These are phyloP conservation scores for Phanerochaete sordida DNA, from an alignment of 768 basidiomycete genomes.

Conservation along the genomic window DNA sequence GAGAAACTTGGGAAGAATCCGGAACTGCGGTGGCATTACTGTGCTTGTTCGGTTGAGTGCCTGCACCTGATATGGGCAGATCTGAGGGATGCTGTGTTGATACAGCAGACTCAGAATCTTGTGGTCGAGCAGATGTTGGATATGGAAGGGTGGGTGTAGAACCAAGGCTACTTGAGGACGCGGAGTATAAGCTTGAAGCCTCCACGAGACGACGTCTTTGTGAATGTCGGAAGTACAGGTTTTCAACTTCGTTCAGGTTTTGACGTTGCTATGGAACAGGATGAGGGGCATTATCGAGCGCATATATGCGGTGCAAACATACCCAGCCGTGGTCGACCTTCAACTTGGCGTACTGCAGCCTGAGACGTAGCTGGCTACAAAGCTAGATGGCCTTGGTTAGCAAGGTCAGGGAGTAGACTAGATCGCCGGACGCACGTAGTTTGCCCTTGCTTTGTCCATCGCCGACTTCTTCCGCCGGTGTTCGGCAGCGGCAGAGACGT, in stretches of 20 bases:
- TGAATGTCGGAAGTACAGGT: conserved; percentile 75
- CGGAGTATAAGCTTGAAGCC: not conserved
- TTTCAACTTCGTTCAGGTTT: conserved; percentile 78
- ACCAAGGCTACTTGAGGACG: not conserved
- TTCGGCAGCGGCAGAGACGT: not conserved
- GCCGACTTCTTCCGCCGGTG: conserved; percentile 6
- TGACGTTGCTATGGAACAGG: conserved; percentile 58
- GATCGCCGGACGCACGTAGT: conserved; percentile 2
- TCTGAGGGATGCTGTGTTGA: not conserved
- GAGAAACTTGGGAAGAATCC: not conserved
- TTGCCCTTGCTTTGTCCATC: conserved; percentile 9
- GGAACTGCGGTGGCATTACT: not conserved
- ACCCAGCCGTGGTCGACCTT: conserved; percentile 86
- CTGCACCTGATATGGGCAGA: not conserved
- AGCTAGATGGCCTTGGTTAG: conserved; percentile 39
- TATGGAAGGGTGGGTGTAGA: not conserved
- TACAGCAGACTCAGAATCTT: no score
- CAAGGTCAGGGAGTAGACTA: not conserved
- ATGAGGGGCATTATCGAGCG: no score
- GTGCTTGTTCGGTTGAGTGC: not conserved
- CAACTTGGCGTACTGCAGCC: conserved; percentile 71
- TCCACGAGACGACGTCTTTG: conserved; percentile 27
- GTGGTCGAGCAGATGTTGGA: no score
- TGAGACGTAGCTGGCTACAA: conserved; percentile 66
- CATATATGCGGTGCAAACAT: no score